Percentiles rank a stretch among this genome's conserved stretches.
phyloP scores from a whole-genome alignment of 1,139 yeast genomes.

The Scheffersomyces insectosa region DNA sequence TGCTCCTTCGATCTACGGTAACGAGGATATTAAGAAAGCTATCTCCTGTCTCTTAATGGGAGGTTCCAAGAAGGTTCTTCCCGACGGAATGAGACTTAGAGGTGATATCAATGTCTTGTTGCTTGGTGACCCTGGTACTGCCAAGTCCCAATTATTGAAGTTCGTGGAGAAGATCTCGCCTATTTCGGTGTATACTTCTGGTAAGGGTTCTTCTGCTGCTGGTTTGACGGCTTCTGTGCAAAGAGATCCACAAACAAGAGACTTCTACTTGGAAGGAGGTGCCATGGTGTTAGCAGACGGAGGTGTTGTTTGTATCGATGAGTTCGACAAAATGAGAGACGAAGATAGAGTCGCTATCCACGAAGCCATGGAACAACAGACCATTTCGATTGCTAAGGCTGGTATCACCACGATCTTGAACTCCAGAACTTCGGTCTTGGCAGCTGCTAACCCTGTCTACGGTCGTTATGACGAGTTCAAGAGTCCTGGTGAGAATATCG shows the following conservation, averaged over 20 bases:
- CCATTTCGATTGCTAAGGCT: conserved; percentile 98
- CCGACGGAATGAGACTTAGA: conserved; percentile 95
- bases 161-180: conserved; percentile 96
- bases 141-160: conserved; percentile 91
- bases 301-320: conserved; percentile 98
- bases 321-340: conserved; percentile 98
- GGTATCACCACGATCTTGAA: conserved; percentile 96
- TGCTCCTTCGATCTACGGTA: conserved; percentile 97
- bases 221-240: conserved; percentile 98
- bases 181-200: conserved; percentile 93
- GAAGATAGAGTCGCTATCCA: conserved; percentile 99
- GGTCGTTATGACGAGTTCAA: conserved; percentile 96
- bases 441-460: conserved; percentile 97
- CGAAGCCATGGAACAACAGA: conserved; percentile 99
- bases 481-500: conserved; percentile 97
- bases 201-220: conserved; percentile 99
- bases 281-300: conserved; percentile 99
- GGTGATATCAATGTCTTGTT: conserved; percentile 94
- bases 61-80: conserved; percentile 87
- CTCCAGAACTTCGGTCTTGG: conserved; percentile 93
- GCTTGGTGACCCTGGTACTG: conserved; percentile 98
- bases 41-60: conserved; percentile 91
- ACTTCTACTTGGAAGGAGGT: conserved; percentile 96
- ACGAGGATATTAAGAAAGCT: conserved; percentile 87
- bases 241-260: conserved; percentile 83